These are phyloP conservation scores for Aspergillus floridensis DNA, from an alignment of 2,329 filamentous ascomycete genomes.

Conservation along the genomic window DNA sequence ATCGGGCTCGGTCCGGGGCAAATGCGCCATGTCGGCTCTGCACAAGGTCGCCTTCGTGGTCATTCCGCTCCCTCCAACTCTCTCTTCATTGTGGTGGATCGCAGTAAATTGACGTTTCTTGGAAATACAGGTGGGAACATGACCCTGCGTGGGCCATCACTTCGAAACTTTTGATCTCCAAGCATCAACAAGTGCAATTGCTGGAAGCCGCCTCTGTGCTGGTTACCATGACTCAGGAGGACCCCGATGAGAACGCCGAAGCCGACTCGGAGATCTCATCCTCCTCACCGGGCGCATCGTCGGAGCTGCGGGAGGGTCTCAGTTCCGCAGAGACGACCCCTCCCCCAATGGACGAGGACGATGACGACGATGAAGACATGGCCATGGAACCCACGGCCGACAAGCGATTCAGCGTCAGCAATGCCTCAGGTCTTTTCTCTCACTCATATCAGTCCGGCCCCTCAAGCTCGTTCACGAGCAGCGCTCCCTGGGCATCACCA, in stretches of 20 bases:
- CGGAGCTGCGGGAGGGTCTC: constrained; percentile 67
- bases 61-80: constrained; percentile 31
- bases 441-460: constrained; percentile 76
- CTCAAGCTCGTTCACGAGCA: constrained; percentile 56
- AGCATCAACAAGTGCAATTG: constrained; percentile 98
- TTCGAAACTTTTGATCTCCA: constrained; percentile 96
- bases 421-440: constrained; percentile 54
- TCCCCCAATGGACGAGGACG: constrained; percentile 68
- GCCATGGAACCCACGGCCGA: constrained; percentile 50
- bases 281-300: constrained; percentile 77
- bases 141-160: constrained; percentile 97
- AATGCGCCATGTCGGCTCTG: constrained; percentile 41
- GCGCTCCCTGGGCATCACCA: constrained; percentile 49
- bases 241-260: constrained; percentile 61
- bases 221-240: constrained; percentile 77
- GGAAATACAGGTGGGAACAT: constrained; percentile 84
- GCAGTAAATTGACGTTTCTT: constrained; percentile 43
- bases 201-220: constrained; percentile 96
- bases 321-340: constrained; percentile 93
- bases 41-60: constrained; percentile 40
- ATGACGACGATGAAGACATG: constrained; percentile 37
- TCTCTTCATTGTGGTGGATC: constrained; percentile 25
- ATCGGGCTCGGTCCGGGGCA: constrained; percentile 43
- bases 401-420: constrained; percentile 57
- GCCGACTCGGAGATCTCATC: constrained; percentile 79